Percentiles rank a stretch among this genome's conserved stretches.
Evolutionary conservation across 2,329 filamentous ascomycete genomes (phyloP).

Genomic region (Cylindrodendrum hubeiense): DNA sequence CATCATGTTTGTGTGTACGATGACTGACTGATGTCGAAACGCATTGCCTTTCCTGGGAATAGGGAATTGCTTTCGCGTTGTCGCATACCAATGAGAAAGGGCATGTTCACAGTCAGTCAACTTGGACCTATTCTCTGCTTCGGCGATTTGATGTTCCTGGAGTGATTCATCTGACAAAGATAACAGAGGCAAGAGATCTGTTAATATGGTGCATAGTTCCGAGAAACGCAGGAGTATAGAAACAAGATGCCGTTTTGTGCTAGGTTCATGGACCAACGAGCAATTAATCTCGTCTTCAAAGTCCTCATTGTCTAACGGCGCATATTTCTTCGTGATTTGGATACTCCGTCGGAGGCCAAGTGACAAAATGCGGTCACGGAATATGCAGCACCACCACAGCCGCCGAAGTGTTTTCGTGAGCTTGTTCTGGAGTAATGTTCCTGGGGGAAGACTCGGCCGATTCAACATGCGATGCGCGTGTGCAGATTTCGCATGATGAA

Average conservation of each 20-base stretch:
- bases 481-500: conserved; percentile 31
- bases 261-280: conserved; percentile 23
- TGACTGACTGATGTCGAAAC: conserved; percentile 27
- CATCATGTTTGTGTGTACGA: conserved; percentile 34
- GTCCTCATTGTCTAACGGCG: conserved; percentile 29
- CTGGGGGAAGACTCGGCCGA: not conserved
- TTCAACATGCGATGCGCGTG: conserved; percentile 18
- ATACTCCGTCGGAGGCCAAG: conserved; percentile 36
- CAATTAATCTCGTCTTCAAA: conserved; percentile 33
- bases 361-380: conserved; percentile 35
- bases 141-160: not conserved
- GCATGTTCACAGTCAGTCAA: not conserved
- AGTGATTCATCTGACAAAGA: not conserved
- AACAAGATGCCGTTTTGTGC: not conserved
- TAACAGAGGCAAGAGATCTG: not conserved
- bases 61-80: not conserved
- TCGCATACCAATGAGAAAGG: not conserved
- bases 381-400: conserved; percentile 37
- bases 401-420: conserved; percentile 25
- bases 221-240: not conserved
- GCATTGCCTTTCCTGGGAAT: not conserved
- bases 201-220: not conserved
- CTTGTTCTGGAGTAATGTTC: conserved; percentile 14
- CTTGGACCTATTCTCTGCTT: not conserved
- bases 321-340: conserved; percentile 27